Evolutionary conservation across 2,329 filamentous ascomycete genomes (phyloP).

Genomic region (Xylaria sp.): DNA sequence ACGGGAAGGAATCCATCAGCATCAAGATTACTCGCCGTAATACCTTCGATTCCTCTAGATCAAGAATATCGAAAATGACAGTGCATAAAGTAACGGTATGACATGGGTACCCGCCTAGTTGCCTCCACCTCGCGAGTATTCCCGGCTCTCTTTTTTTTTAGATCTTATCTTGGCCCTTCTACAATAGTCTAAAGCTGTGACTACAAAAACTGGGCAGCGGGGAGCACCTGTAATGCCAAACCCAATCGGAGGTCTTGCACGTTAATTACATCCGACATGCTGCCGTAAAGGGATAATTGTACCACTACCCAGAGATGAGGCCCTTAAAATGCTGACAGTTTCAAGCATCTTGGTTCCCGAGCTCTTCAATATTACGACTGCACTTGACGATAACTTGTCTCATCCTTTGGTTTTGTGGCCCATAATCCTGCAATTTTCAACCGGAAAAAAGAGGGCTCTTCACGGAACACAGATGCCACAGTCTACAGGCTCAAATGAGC

Average conservation of each 20-base stretch:
- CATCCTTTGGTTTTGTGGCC: background rate
- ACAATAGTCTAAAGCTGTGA: background rate
- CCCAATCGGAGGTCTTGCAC: slow-evolving; percentile 13
- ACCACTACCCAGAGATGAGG: background rate
- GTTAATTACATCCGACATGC: slow-evolving; percentile 15
- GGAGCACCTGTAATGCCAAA: slow-evolving; percentile 9
- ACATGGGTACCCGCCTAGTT: slow-evolving; percentile 11
- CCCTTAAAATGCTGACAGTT: slow-evolving; percentile 30
- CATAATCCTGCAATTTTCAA: background rate
- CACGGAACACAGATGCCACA: background rate
- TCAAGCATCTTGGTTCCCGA: slow-evolving; percentile 5
- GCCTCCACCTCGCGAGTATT: slow-evolving; percentile 7
- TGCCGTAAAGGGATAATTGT: slow-evolving; percentile 12
- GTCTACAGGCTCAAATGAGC: background rate
- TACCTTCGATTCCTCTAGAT: background rate
- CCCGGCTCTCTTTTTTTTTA: background rate
- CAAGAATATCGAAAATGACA: slow-evolving; percentile 1
- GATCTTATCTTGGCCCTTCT: slow-evolving; percentile 9
- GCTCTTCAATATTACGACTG: slow-evolving; percentile 1
- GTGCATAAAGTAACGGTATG: slow-evolving; percentile 5
- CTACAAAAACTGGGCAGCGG: background rate
- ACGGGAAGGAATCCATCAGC: slow-evolving; percentile 19
- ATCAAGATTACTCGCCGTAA: slow-evolving; percentile 10
- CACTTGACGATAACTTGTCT: background rate
- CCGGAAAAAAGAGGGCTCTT: background rate